phyloP scores from a whole-genome alignment of 306 rosid species.

The Malus sylvestris region DNA sequence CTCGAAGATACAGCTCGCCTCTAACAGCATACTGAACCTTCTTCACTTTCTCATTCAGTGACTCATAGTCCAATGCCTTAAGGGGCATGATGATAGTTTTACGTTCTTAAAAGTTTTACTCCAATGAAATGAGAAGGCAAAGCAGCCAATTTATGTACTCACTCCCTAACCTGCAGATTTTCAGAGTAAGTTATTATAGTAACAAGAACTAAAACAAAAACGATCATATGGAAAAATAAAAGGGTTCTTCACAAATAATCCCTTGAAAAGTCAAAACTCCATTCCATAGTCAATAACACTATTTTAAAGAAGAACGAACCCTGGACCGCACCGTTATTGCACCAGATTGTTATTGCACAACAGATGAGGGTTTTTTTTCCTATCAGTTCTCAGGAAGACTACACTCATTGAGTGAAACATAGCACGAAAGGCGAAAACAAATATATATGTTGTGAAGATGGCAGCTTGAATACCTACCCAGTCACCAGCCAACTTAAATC shows the following conservation, averaged over 20 bases:
- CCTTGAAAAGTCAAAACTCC: not conserved
- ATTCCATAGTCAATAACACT: too few relatives aligned
- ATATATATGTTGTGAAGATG: not conserved
- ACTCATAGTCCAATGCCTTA: constrained; percentile 66
- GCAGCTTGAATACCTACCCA: not conserved
- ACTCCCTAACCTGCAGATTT: constrained; percentile 27
- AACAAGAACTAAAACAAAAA: not conserved
- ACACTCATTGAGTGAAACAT: too few relatives aligned
- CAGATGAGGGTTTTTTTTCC: too few relatives aligned
- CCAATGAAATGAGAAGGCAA: constrained; percentile 1
- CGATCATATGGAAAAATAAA: too few relatives aligned
- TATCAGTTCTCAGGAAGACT: too few relatives aligned
- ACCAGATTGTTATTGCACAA: too few relatives aligned
- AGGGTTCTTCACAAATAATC: too few relatives aligned
- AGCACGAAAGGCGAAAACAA: too few relatives aligned
- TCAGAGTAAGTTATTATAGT: not conserved
- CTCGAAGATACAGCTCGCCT: constrained; percentile 93
- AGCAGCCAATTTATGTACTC: constrained; percentile 18
- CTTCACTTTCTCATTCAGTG: constrained; percentile 88
- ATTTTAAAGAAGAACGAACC: too few relatives aligned
- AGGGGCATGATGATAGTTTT: constrained; percentile 60
- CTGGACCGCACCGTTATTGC: too few relatives aligned
- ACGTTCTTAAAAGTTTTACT: constrained; percentile 25
- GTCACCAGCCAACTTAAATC: not conserved
- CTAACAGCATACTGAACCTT: constrained; percentile 89